Evolutionary conservation across 108 stramenopile genomes (phyloP).

Genomic region (Cyclotella atomus): DNA sequence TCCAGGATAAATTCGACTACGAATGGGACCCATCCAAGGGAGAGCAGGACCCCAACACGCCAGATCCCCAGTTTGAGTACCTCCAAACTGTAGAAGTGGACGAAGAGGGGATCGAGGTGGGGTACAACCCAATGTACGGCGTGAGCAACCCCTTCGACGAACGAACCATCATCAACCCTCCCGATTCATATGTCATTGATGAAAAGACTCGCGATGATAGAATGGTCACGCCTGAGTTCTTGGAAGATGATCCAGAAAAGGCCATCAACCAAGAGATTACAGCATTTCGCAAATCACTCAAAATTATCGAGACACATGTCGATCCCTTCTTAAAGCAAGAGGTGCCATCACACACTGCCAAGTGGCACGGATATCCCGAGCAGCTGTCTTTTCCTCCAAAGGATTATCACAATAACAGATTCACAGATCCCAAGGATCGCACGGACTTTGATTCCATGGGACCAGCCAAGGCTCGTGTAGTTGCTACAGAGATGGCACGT

Average conservation of each 20-base stretch:
- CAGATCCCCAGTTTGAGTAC: constrained; percentile 34
- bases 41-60: constrained; percentile 63
- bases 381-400: constrained; percentile 56
- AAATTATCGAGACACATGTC: constrained; percentile 77
- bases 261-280: constrained; percentile 66
- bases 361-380: constrained; percentile 87
- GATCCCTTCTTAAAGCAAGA: constrained; percentile 74
- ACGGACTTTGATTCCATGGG: constrained; percentile 75
- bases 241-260: constrained; percentile 66
- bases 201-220: constrained; percentile 61
- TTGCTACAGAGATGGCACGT: constrained; percentile 80
- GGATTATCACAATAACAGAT: constrained; percentile 81
- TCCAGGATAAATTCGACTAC: constrained; percentile 70
- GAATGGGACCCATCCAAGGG: constrained; percentile 75
- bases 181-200: constrained; percentile 79
- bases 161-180: constrained; percentile 68
- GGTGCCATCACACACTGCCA: constrained; percentile 73
- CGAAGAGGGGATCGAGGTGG: constrained; percentile 83
- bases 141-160: constrained; percentile 77
- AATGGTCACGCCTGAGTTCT: constrained; percentile 66
- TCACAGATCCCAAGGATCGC: constrained; percentile 64
- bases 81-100: constrained; percentile 54
- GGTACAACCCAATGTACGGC: constrained; percentile 80
- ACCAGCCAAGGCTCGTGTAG: constrained; percentile 65
- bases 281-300: constrained; percentile 69